These are phyloP conservation scores for Artemisia tridentata DNA, from an alignment of 129 eudicot species.

Conservation along the genomic window DNA sequence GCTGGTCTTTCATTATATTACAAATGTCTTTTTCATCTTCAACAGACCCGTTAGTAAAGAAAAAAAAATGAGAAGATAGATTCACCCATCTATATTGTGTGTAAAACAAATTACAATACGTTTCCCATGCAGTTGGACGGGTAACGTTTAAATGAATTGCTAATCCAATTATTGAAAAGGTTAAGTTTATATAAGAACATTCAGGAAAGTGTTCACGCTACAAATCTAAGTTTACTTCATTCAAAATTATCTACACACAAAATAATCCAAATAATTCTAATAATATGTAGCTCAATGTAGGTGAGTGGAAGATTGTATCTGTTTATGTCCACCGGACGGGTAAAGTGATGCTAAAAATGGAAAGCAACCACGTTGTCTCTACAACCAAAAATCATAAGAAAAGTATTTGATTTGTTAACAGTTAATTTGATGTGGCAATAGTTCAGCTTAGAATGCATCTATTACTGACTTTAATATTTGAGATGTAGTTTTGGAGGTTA, in stretches of 20 bases:
- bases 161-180: too few species aligned
- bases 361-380: slow-evolving; percentile 79
- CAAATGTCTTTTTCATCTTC: too few species aligned
- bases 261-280: not conserved
- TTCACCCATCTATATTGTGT: too few species aligned
- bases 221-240: not conserved
- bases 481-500: too few species aligned
- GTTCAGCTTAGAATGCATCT: not conserved
- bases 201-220: slow-evolving; percentile 37
- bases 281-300: slow-evolving; percentile 34
- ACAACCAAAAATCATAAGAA: slow-evolving; percentile 91
- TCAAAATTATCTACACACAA: not conserved
- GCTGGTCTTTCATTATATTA: too few species aligned
- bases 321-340: slow-evolving; percentile 78
- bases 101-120: too few species aligned
- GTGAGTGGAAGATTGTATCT: slow-evolving; percentile 95
- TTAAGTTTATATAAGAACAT: too few species aligned
- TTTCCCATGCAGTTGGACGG: too few species aligned
- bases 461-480: not conserved
- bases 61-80: too few species aligned
- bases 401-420: slow-evolving; percentile 36
- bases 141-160: too few species aligned
- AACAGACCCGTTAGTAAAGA: too few species aligned
- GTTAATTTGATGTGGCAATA: not conserved
- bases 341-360: slow-evolving; percentile 94